Percentiles rank a stretch among this genome's conserved stretches.
These are phyloP conservation scores for Exophiala xenobiotica DNA, from an alignment of 2,329 filamentous ascomycete species.

Conservation along the genomic window DNA sequence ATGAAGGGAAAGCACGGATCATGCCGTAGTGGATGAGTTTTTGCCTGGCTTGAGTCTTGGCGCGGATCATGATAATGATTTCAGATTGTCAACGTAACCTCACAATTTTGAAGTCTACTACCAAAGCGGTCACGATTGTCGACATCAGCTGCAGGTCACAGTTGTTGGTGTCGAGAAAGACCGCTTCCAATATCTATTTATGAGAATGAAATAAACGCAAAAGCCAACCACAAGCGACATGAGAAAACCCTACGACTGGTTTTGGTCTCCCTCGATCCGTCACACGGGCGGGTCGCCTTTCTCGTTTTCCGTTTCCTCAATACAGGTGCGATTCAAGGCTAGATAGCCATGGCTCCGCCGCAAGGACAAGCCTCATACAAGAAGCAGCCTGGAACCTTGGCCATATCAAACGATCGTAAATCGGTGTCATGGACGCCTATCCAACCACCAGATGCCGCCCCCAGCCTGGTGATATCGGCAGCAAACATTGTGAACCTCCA, in stretches of 20 bases:
- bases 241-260: background rate
- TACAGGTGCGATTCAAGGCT: background rate
- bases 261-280: slow-evolving; percentile 2
- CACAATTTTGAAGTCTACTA: too few relatives aligned
- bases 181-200: too few relatives aligned
- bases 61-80: too few relatives aligned
- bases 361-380: slow-evolving; percentile 77
- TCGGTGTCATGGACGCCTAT: slow-evolving; percentile 79
- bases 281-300: slow-evolving; percentile 2
- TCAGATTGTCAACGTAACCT: too few relatives aligned
- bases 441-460: slow-evolving; percentile 58
- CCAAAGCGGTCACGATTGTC: too few relatives aligned
- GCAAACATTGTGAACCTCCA: slow-evolving; percentile 86
- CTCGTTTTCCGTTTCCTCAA: background rate
- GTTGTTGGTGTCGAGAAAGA: too few relatives aligned
- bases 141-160: too few relatives aligned
- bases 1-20: too few relatives aligned
- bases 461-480: slow-evolving; percentile 68
- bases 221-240: background rate
- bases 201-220: background rate
- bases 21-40: too few relatives aligned
- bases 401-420: slow-evolving; percentile 69
- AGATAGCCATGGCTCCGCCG: slow-evolving; percentile 55
- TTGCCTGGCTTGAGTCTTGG: too few relatives aligned
- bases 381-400: slow-evolving; percentile 88